Evolutionary conservation across 495 filamentous ascomycete species (phyloP), one percentile per base, ranked within the genome.

Genomic region (Cercophora samala): DNA sequence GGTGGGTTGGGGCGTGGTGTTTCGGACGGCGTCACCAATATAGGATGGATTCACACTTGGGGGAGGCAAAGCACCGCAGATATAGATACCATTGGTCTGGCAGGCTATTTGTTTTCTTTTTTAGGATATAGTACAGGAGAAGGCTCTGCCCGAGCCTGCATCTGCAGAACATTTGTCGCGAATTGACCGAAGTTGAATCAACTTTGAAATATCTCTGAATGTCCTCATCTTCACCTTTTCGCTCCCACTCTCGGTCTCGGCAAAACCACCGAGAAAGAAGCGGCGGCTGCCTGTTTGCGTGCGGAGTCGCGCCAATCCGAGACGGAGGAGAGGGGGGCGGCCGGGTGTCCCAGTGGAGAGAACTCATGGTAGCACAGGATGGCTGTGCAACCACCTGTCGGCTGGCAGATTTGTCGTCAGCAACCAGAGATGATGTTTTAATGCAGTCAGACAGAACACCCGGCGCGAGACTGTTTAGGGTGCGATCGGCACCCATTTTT

Each of bases 51-150:
- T 25, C 17, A 29, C 24, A 46, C 26, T 19, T 62, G 25, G 60
- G 60, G 60, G 21, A n/a, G 60, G 26, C 15, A 37, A 62, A 62
- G 60, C 58, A 46, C 37, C 37, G 37, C 37, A 46, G 37, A 46
- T 46, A 46, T 46, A 32, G 46, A 53, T 62, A 54, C 60, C 58
- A 25, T 55, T 68, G n/a, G 53, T 60, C 24, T 25, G 52, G 9
- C 17, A 52, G 53, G 25, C 22, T 52, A 29, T 53, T 64, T 58
- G 3, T 51, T 67, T 51, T 19, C 13, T 61, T 32, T 25, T 24
- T 18, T 32, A 29, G 55, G 42, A 19, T 63, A 62, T 63, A 62
- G 15, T 63, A 62, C 59, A 62, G 15, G 32, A 37, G 26, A 62
- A 29, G 15, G n/a, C 37, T 46, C 37, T 29, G 4, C 8, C 13